Conservation (phyloP, 768 basidiomycete species). For the Lactarius deliciosus region DNA sequence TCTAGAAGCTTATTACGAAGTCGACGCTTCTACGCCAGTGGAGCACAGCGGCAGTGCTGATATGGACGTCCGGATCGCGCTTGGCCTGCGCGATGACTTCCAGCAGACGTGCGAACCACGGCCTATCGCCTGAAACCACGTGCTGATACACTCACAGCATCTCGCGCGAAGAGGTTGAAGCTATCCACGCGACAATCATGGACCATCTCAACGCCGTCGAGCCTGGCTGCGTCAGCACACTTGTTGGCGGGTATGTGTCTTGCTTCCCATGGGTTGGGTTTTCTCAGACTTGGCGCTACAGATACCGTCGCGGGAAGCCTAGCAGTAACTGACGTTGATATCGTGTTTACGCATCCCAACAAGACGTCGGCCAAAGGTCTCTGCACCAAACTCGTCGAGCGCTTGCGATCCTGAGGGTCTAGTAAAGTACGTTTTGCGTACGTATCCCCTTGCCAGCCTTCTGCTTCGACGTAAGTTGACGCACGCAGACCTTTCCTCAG, state of each 20-base stretch:
- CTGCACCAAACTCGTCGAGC: slow-evolving; percentile 56
- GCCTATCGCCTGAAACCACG: background rate
- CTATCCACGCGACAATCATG: slow-evolving; percentile 69
- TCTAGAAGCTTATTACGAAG: slow-evolving; percentile 65
- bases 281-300: slow-evolving; percentile 33
- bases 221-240: slow-evolving; percentile 67
- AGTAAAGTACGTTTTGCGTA: slow-evolving; percentile 84
- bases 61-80: slow-evolving; percentile 50
- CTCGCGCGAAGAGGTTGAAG: slow-evolving; percentile 71
- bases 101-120: slow-evolving; percentile 41
- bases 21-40: slow-evolving; percentile 33
- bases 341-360: slow-evolving; percentile 78
- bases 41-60: slow-evolving; percentile 27
- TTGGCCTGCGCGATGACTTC: slow-evolving; percentile 60
- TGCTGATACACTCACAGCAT: slow-evolving; percentile 47
- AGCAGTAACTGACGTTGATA: slow-evolving; percentile 86
- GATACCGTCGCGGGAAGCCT: slow-evolving; percentile 82
- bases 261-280: slow-evolving; percentile 1
- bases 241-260: slow-evolving; percentile 69
- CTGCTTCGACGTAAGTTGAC: background rate
- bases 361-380: slow-evolving; percentile 57
- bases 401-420: slow-evolving; percentile 58
- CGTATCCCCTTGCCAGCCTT: slow-evolving; percentile 34
- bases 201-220: slow-evolving; percentile 61
- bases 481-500: slow-evolving; percentile 53